Conservation (phyloP, 495 filamentous ascomycete genomes). For the Talaromyces liani region DNA sequence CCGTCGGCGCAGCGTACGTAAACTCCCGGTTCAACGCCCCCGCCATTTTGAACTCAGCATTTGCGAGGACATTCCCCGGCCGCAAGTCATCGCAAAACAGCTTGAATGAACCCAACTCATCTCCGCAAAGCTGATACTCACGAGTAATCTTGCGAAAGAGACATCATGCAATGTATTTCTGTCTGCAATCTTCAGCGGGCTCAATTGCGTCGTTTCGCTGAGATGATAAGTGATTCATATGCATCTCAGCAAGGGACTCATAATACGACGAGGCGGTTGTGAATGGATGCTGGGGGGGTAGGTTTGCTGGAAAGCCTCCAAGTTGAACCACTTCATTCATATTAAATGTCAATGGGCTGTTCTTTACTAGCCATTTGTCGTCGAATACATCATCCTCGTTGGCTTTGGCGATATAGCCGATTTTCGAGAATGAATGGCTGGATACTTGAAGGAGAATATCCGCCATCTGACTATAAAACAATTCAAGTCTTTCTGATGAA, state of each 20-base stretch:
- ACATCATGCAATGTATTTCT: constrained; percentile 33
- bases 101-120: constrained; percentile 22
- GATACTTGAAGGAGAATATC: constrained; percentile 26
- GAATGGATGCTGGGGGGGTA: constrained; percentile 12
- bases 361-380: constrained; percentile 9
- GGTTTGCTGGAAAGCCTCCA: constrained; percentile 2
- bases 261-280: constrained; percentile 30
- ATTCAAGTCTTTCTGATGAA: constrained; percentile 17
- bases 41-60: constrained; percentile 11
- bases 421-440: constrained; percentile 18
- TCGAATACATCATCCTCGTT: constrained; percentile 12
- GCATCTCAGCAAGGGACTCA: constrained; percentile 28
- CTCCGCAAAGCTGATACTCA: constrained; percentile 13
- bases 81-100: constrained; percentile 27
- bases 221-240: constrained; percentile 27
- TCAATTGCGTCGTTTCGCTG: constrained; percentile 35
- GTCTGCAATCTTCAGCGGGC: constrained; percentile 26
- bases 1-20: constrained; percentile 17
- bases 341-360: constrained; percentile 17
- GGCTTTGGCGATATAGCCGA: constrained; percentile 20
- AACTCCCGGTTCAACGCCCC: constrained; percentile 21
- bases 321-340: constrained; percentile 18
- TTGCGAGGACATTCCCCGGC: constrained; percentile 26
- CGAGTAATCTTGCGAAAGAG: constrained; percentile 24
- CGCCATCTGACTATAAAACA: constrained; percentile 24